Conservation (phyloP, 305 asterid species). For the Ilex paraguariensis region DNA sequence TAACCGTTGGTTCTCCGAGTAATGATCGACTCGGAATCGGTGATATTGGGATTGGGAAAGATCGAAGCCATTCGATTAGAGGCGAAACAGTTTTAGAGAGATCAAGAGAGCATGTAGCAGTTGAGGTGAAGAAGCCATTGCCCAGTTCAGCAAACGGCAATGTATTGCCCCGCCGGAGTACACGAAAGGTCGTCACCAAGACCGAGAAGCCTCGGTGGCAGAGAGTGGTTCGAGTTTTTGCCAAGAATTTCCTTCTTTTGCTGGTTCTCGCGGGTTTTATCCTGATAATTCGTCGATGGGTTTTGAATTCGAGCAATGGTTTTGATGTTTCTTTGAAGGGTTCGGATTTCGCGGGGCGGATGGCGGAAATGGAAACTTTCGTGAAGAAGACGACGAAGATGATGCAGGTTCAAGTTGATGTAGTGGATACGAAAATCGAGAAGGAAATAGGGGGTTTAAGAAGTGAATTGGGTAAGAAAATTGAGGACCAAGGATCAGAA, state of each 20-base stretch:
- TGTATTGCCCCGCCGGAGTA: slow-evolving; percentile 15
- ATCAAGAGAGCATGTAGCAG: slow-evolving; percentile 31
- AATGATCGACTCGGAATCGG: slow-evolving; percentile 25
- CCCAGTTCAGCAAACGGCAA: slow-evolving; percentile 16
- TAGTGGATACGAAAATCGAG: slow-evolving; percentile 50
- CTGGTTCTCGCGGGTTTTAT: slow-evolving; percentile 43
- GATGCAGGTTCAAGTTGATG: slow-evolving; percentile 78
- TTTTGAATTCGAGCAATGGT: slow-evolving; percentile 26
- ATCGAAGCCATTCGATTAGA: not conserved
- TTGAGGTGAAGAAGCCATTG: slow-evolving; percentile 25
- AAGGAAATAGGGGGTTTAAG: slow-evolving; percentile 37
- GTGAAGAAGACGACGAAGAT: slow-evolving; percentile 56
- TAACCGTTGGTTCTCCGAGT: slow-evolving; percentile 18
- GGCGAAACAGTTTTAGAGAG: not conserved
- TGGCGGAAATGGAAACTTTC: slow-evolving; percentile 56
- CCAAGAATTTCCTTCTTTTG: slow-evolving; percentile 51
- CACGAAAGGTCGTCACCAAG: slow-evolving; percentile 39
- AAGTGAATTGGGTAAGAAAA: slow-evolving; percentile 49
- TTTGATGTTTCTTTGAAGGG: slow-evolving; percentile 30
- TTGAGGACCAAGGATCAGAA: slow-evolving; percentile 37
- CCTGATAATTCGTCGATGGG: slow-evolving; percentile 50
- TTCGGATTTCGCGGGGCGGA: slow-evolving; percentile 50
- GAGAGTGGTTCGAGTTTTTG: slow-evolving; percentile 46
- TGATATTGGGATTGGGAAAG: slow-evolving; percentile 10
- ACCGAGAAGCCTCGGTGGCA: slow-evolving; percentile 63